phyloP scores from a whole-genome alignment of 768 basidiomycete genomes.

The Pleurotus platypus region DNA sequence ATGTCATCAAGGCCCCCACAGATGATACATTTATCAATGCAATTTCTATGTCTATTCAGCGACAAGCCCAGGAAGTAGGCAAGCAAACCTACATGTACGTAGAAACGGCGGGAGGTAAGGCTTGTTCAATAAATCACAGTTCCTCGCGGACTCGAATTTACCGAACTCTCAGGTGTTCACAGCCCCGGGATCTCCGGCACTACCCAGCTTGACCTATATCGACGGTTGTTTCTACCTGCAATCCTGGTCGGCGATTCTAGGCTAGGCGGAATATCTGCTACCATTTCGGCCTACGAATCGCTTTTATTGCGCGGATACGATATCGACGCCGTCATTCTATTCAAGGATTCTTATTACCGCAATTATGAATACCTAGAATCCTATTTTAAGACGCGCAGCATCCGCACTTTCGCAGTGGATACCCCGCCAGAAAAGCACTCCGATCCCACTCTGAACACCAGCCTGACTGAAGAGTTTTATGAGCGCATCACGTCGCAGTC shows the following conservation, averaged over 20 bases:
- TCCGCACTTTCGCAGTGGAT: slow-evolving; percentile 50
- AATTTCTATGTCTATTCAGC: slow-evolving; percentile 58
- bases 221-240: slow-evolving; percentile 84
- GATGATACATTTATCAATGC: slow-evolving; percentile 66
- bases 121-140: not conserved
- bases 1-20: slow-evolving; percentile 39
- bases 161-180: slow-evolving; percentile 66
- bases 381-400: slow-evolving; percentile 75
- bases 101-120: slow-evolving; percentile 93
- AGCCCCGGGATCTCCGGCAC: slow-evolving; percentile 83
- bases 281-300: slow-evolving; percentile 91
- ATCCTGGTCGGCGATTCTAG: slow-evolving; percentile 84
- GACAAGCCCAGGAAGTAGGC: slow-evolving; percentile 35
- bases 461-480: slow-evolving; percentile 72
- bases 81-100: slow-evolving; percentile 65
- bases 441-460: slow-evolving; percentile 41
- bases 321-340: slow-evolving; percentile 79
- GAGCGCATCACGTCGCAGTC: slow-evolving; percentile 35
- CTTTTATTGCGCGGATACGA: slow-evolving; percentile 87
- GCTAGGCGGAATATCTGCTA: slow-evolving; percentile 90
- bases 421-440: slow-evolving; percentile 53
- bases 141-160: slow-evolving; percentile 7
- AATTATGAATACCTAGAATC: slow-evolving; percentile 79
- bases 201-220: slow-evolving; percentile 81
- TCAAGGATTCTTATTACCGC: slow-evolving; percentile 82